Percentiles rank a stretch among this genome's conserved stretches.
Conservation (phyloP, 805 yeast genomes). For the Kregervanrija pseudodelftensis region DNA sequence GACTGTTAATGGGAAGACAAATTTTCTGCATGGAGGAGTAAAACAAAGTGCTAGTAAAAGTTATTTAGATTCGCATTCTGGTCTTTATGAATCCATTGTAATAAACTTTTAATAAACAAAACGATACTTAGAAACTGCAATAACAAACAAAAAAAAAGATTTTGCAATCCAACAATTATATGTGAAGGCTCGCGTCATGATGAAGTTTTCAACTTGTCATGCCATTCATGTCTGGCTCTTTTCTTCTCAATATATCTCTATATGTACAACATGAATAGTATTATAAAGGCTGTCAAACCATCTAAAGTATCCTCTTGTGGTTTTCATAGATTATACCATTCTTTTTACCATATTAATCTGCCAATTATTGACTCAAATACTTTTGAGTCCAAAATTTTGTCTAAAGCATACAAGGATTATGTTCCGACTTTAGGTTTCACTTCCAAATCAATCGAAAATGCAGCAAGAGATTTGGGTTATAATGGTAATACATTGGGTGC, state of each 20-base stretch:
- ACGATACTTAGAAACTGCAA: neutral
- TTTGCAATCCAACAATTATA: no score
- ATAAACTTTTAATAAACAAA: constrained; percentile 26
- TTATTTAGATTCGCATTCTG: constrained; percentile 41
- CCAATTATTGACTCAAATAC: constrained; percentile 24
- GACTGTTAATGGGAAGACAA: constrained; percentile 19
- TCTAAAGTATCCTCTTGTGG: no score
- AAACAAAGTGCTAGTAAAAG: constrained; percentile 37
- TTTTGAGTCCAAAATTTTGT: constrained; percentile 33
- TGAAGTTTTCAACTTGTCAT: no score
- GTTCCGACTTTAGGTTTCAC: constrained; percentile 43
- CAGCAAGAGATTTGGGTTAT: constrained; percentile 33
- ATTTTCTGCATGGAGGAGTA: constrained; percentile 40
- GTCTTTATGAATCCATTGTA: constrained; percentile 33
- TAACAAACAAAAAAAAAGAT: no score
- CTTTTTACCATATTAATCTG: constrained; percentile 32
- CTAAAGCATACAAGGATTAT: constrained; percentile 22
- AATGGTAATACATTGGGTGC: constrained; percentile 37
- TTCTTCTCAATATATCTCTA: no score
- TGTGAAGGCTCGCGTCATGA: no score
- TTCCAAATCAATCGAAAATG: constrained; percentile 33
- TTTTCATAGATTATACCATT: constrained; percentile 27
- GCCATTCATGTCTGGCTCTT: no score
- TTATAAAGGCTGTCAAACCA: no score
- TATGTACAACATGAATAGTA: no score